Evolutionary conservation across 2,329 filamentous ascomycete species (phyloP), one percentile per base, ranked within the genome.

Genomic region (Trichoderma polysporum): DNA sequence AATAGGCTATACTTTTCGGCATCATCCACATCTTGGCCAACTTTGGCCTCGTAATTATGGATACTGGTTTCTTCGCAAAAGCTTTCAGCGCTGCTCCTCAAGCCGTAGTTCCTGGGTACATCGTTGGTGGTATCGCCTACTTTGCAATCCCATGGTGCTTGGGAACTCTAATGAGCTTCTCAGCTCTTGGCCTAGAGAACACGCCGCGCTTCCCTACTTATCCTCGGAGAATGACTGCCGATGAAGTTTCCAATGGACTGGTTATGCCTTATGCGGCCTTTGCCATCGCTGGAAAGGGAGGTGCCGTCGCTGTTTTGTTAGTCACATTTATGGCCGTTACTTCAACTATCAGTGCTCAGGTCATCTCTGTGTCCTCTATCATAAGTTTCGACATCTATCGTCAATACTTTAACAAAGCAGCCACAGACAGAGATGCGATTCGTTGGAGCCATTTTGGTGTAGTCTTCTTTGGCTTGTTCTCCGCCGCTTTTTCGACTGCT

Each of bases 241-340:
- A 81, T 1, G 89, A 92, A 70, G 86, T 92, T 3, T 86, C 84
- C 2, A 88, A 88, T 15, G 90, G 90, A 0, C 80, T 93, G 0
- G 90, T 91, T 0, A 79, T 92, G 2, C 90, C 90, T 0, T 88
- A 90, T 68, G 90, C 88, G 2, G 88, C 90, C 0, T 86, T 90
- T 29, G 88, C 90, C 2, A 77, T 92, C 31, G 83, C 91, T 2
- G 90, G 90, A 0, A 89, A 88, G 69, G 90, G 90, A 9, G 90
- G 90, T 54, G 90, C 90, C 0, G 87, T 85, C 1, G 90, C 88
- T 0, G 87, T 90, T 0, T 80, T 91, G 0, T 78, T 93, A 4
- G 83, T 92, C 63, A 86, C 90, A 12, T 92, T 92, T 80, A 92
- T 92, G 90, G 90, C 90, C 2, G 88, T 91, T n/a, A 91, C 89